Conservation (phyloP, 306 rosid genomes). For the Vigna mungo region DNA sequence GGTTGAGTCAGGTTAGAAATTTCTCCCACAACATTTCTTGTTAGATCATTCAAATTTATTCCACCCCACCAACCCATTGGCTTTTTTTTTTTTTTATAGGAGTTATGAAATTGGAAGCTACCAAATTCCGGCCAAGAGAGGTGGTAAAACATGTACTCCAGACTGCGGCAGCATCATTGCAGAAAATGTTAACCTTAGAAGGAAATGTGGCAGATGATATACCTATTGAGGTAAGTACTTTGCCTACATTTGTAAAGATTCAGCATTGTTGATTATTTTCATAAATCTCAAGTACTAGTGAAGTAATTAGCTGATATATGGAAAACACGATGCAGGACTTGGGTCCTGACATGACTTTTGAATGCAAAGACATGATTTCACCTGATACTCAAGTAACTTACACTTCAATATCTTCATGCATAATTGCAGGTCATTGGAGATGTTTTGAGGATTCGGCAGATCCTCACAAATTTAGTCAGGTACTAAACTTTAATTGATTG, state of each 20-base stretch:
- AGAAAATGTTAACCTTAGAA: slow-evolving; percentile 82
- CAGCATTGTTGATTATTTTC: background rate
- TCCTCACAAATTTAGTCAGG: slow-evolving; percentile 96
- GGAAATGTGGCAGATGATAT: slow-evolving; percentile 90
- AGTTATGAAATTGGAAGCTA: slow-evolving; percentile 97
- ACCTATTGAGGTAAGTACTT: slow-evolving; percentile 78
- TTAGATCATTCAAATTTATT: slow-evolving; percentile 31
- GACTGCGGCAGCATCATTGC: slow-evolving; percentile 95
- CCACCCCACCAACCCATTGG: background rate
- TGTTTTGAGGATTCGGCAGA: slow-evolving; percentile 95
- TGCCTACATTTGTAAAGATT: background rate
- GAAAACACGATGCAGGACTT: slow-evolving; percentile 5
- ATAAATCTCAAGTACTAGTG: background rate
- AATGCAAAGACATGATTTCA: slow-evolving; percentile 17
- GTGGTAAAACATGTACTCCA: slow-evolving; percentile 95
- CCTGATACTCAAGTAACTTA: background rate
- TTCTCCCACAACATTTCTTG: slow-evolving; percentile 21
- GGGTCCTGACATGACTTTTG: background rate
- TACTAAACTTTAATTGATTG: slow-evolving; percentile 24
- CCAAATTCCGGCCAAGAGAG: slow-evolving; percentile 93
- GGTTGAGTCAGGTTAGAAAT: slow-evolving; percentile 92
- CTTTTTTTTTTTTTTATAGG: slow-evolving; percentile 55
- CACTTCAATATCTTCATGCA: slow-evolving; percentile 27
- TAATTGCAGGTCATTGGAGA: slow-evolving; percentile 86
- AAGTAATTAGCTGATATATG: slow-evolving; percentile 10